A percentile compares a stretch with the other conserved stretches of the same genome.
phyloP scores from a whole-genome alignment of 768 basidiomycete species.

The Lentinula boryana region DNA sequence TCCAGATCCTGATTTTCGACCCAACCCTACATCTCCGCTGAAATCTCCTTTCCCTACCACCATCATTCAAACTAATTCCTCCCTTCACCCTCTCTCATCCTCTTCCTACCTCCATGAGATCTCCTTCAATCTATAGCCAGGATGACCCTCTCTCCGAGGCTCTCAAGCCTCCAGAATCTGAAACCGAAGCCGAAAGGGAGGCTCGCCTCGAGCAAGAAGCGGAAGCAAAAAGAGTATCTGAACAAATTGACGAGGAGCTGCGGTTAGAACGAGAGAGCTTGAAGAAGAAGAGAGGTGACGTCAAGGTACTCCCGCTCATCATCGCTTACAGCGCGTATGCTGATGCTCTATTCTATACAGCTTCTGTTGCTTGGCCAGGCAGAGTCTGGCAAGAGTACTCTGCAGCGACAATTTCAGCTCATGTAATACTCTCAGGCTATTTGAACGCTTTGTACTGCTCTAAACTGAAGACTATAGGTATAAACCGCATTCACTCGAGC shows the following conservation, averaged over 20 bases:
- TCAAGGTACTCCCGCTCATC: conserved; percentile 44
- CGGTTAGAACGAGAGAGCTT: conserved; percentile 60
- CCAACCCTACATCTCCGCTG: not conserved
- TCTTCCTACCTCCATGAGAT: conserved; percentile 42
- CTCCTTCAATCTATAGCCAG: conserved; percentile 66
- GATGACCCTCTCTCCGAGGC: conserved; percentile 73
- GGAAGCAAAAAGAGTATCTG: conserved; percentile 71
- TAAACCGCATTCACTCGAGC: conserved; percentile 61
- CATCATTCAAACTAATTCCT: conserved; percentile 10
- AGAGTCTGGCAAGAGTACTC: conserved; percentile 72
- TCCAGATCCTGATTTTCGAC: not conserved
- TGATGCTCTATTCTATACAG: conserved; percentile 24
- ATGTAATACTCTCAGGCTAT: conserved; percentile 28
- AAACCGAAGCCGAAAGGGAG: conserved; percentile 61
- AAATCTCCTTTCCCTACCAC: conserved; percentile 1
- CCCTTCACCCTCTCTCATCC: conserved; percentile 15
- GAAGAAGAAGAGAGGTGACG: conserved; percentile 64
- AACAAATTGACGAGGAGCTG: conserved; percentile 78
- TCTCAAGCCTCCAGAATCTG: conserved; percentile 56
- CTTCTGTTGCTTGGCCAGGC: conserved; percentile 73
- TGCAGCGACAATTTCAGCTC: conserved; percentile 76
- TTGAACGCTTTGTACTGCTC: not conserved
- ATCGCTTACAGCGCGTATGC: not conserved
- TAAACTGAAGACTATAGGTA: conserved; percentile 25
- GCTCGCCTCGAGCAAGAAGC: conserved; percentile 59